Evolutionary conservation across 139 green algal genomes (phyloP), one percentile per base, ranked within the genome.

Genomic region (Chlorella vulgaris): DNA sequence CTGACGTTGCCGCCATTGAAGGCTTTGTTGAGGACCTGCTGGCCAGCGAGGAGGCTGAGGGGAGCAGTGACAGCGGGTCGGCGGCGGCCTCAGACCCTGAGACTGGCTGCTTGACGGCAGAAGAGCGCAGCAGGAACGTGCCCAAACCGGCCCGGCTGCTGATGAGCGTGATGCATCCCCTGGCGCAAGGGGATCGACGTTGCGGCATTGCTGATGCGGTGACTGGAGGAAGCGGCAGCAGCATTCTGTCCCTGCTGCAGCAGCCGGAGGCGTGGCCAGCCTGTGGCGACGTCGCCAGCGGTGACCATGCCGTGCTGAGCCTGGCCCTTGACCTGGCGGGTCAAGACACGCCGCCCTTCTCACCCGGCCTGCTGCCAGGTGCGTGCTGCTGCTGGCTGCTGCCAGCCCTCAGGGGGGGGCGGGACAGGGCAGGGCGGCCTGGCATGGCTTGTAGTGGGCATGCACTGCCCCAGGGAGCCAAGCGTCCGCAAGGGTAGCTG

Each of bases 331-430:
- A 92, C 62, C 36, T 91, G 62, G 86, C 84, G 4, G 88, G 88
- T 3, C 71, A 87, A 39, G 76, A 84, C 39, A 63, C 73, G 22
- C 62, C 82, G 10, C 39, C 79, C 22, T 87, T 86, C 7, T 19
- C 28, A 2, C 73, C 84, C 4, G 71, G 58, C 47, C 76, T 92
- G 61, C 80, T 90, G 67, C 70, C 84, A 76, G 88, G 88, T 92
- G 58, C 7, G 84, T 47, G 26, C 6, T 4, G 1, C 24, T 63
- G 13, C 31, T 38, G n/a, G 28, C 22, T 60, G 58, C 55, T 50
- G 18, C n/a, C n/a, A n/a, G n/a, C n/a, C n/a, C n/a, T n/a, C n/a
- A n/a, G n/a, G n/a, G n/a, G n/a, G n/a, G n/a, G n/a, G n/a, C n/a
- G n/a, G n/a, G n/a, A n/a, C n/a, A n/a, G n/a, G n/a, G n/a, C n/a